phyloP scores from a whole-genome alignment of 148 eudicot genomes.

The Beta vulgaris region DNA sequence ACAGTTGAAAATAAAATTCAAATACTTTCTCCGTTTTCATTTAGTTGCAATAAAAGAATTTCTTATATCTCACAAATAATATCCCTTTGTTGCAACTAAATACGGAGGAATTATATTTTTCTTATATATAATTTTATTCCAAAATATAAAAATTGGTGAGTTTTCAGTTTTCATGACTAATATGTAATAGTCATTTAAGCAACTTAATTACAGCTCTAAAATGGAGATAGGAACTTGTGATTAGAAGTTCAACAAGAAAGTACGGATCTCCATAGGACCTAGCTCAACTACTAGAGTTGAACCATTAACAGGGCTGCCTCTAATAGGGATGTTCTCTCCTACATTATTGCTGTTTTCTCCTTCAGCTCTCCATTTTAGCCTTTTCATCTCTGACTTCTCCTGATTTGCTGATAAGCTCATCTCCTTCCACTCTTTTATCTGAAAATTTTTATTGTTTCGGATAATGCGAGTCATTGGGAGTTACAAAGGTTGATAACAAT shows the following conservation, averaged over 20 bases:
- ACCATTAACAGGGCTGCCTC: conserved; percentile 57
- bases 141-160: no score
- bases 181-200: no score
- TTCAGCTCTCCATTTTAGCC: conserved; percentile 62
- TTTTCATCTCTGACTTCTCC: conserved; percentile 67
- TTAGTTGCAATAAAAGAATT: no score
- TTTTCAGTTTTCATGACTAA: no score
- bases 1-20: no score
- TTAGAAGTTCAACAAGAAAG: conserved; percentile 58
- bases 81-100: no score
- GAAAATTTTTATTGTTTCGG: conserved; percentile 5
- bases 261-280: conserved; percentile 89
- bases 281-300: conserved; percentile 73
- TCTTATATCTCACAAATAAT: no score
- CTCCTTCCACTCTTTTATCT: conserved; percentile 67
- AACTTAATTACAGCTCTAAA: no score
- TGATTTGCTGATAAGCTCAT: conserved; percentile 90
- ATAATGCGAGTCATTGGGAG: neutral
- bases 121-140: no score
- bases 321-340: conserved; percentile 29
- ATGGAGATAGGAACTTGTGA: neutral
- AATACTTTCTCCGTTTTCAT: no score
- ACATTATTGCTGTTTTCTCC: conserved; percentile 27
- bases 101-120: no score
- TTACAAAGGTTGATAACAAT: neutral